These are phyloP conservation scores for Stromatinia cepivora DNA, from an alignment of 2,329 filamentous ascomycete genomes.

Conservation along the genomic window DNA sequence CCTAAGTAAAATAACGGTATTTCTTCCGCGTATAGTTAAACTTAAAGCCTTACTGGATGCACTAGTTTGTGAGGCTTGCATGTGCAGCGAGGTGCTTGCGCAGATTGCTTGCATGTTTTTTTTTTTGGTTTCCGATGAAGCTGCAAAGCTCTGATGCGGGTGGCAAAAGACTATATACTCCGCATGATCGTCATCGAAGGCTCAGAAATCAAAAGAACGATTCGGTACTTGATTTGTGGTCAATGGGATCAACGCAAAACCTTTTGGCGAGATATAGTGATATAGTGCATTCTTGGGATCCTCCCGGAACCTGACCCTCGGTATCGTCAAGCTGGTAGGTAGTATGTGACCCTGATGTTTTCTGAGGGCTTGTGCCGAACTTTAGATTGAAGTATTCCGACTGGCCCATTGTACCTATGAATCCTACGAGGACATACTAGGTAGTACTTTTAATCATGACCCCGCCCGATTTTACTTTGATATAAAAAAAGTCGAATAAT, in stretches of 20 bases:
- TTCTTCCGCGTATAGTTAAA: not conserved
- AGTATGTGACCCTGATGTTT: not conserved
- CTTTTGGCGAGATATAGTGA: not conserved
- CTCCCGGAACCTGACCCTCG: not conserved
- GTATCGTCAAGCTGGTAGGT: not conserved
- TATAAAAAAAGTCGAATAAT: not conserved
- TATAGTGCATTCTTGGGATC: not conserved
- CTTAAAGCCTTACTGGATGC: not conserved
- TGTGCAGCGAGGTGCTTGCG: not conserved
- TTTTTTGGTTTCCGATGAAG: not conserved
- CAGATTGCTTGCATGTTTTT: not conserved
- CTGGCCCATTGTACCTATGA: not conserved
- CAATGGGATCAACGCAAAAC: not conserved
- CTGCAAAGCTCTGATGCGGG: not conserved
- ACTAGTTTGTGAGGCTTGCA: not conserved
- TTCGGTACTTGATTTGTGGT: not conserved
- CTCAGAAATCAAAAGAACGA: not conserved
- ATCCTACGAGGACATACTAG: too few relatives aligned
- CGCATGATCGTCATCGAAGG: not conserved
- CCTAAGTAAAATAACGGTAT: too few relatives aligned
- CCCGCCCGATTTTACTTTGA: not conserved
- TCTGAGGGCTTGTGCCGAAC: not conserved
- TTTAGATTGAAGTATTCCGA: not conserved
- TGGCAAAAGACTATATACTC: not conserved
- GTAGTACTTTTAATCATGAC: not conserved